Conservation (phyloP, 2,329 filamentous ascomycete species). For the Tolypocladium inflatum region DNA sequence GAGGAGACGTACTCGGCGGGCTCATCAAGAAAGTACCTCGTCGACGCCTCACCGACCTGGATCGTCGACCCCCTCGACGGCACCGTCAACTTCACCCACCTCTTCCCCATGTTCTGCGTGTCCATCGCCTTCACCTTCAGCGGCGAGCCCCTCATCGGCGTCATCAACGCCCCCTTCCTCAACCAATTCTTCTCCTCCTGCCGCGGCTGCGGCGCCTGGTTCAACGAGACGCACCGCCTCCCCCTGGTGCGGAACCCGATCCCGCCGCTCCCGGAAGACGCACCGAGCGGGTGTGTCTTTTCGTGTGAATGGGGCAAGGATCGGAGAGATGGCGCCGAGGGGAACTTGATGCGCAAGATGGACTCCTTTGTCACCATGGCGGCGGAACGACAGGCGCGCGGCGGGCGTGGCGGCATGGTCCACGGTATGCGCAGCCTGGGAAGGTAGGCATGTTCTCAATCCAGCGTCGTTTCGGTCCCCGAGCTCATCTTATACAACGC, state of each 20-base stretch:
- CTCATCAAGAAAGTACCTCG: conserved; percentile 55
- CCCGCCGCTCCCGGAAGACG: conserved; percentile 51
- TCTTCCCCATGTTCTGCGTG: conserved; percentile 75
- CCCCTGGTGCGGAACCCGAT: conserved; percentile 55
- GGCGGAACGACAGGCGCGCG: conserved; percentile 50
- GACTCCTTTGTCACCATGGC: conserved; percentile 71
- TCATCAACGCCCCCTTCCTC: conserved; percentile 64
- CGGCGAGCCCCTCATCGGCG: conserved; percentile 53
- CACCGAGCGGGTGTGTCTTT: conserved; percentile 62
- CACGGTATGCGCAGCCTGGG: conserved; percentile 66
- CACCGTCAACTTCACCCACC: conserved; percentile 74
- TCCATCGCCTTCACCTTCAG: conserved; percentile 60
- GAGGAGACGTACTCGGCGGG: conserved; percentile 69
- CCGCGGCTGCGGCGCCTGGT: conserved; percentile 55
- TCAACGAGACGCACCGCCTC: conserved; percentile 54
- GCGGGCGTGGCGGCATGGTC: conserved; percentile 67
- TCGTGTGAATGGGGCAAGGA: conserved; percentile 77
- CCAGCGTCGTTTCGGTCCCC: background rate
- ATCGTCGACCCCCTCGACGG: conserved; percentile 65
- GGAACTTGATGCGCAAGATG: conserved; percentile 62
- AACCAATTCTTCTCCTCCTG: conserved; percentile 62
- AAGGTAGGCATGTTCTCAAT: conserved; percentile 19
- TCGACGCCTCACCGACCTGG: conserved; percentile 58
- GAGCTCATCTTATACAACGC: background rate
- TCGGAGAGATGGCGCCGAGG: conserved; percentile 52